Evolutionary conservation across 169 alveolate species (phyloP), one percentile per base, ranked within the genome.

Genomic region (Plasmodium adleri): DNA sequence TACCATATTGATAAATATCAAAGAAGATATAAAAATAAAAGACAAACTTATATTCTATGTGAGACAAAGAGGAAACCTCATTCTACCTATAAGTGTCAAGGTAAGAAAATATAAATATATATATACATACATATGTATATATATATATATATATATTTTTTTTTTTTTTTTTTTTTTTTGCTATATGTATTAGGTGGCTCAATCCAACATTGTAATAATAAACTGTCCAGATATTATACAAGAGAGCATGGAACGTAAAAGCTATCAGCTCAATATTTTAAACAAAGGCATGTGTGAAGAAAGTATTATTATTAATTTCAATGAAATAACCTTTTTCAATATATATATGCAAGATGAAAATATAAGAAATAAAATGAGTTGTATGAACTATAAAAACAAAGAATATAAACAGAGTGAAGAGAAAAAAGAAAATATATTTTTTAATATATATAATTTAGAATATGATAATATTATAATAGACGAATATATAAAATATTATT

Each of bases 241-340:
- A 67, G 76, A 72, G n/a, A 68, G 56, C 3, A 26, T 60, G 24
- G 91, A 83, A 50, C 17, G 22, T 5, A 83, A 68, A 20, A 56
- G 43, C 3, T 83, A 83, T 12, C 58, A 83, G 13, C 9, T 83
- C 15, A 20, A 83, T 22, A 83, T 83, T 20, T 3, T 68, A 49
- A 83, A 83, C 60, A 83, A 59, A 58, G 91, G 91, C 6, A 12
- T 28, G 59, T 83, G 85, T 24, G 91, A 83, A 15, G 91, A 83
- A 68, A 58, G 26, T 5, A 39, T 83, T 26, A 45, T 83, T 49
- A 22, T 83, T 43, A 49, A 83, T 50, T 39, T 63, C 20, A 67
- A 26, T 3, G 62, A 50, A 43, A 9, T 83, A 1, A 7, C 12
- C 0, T 68, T 68, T 60, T 62, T 83, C 20, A 83, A 26, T 60